Percentiles rank a stretch among this genome's conserved stretches.
Evolutionary conservation across 805 yeast genomes (phyloP).

Genomic region (Lipomyces sp.): DNA sequence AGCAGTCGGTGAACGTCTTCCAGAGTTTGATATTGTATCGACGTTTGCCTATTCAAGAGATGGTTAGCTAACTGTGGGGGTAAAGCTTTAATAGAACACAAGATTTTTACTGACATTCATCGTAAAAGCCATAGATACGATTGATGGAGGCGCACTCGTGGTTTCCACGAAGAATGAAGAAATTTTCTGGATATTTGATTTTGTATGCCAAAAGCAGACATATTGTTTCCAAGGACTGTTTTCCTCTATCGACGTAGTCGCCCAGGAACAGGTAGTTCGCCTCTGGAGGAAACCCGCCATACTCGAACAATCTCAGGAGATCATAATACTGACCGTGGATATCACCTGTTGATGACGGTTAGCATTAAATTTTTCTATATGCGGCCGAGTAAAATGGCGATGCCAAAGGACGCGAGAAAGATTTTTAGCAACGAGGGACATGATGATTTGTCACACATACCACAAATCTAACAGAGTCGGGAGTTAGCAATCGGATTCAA

Average conservation of each 20-base stretch:
- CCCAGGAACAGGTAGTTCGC: constrained; percentile 95
- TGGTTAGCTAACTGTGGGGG: neutral
- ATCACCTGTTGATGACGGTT: constrained; percentile 61
- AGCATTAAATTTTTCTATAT: neutral
- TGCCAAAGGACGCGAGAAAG: constrained; percentile 3
- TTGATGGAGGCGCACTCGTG: constrained; percentile 98
- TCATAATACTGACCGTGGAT: constrained; percentile 99
- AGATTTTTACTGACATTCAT: constrained; percentile 65
- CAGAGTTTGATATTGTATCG: constrained; percentile 97
- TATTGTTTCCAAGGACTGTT: constrained; percentile 94
- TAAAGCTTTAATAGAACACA: neutral
- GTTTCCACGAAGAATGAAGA: constrained; percentile 94
- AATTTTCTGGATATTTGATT: constrained; percentile 97
- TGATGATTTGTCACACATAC: constrained; percentile 18
- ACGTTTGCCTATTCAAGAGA: constrained; percentile 60
- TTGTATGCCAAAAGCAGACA: constrained; percentile 93
- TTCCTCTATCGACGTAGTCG: constrained; percentile 98
- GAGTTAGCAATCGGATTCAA: constrained; percentile 1
- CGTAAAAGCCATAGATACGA: constrained; percentile 97
- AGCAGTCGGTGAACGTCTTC: constrained; percentile 98
- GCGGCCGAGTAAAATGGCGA: neutral
- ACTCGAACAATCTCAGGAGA: constrained; percentile 90
- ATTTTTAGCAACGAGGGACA: neutral
- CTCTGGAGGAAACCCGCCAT: constrained; percentile 99
- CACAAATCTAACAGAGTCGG: constrained; percentile 26